phyloP scores from a whole-genome alignment of 768 basidiomycete species.

The Dentipellis sp. region DNA sequence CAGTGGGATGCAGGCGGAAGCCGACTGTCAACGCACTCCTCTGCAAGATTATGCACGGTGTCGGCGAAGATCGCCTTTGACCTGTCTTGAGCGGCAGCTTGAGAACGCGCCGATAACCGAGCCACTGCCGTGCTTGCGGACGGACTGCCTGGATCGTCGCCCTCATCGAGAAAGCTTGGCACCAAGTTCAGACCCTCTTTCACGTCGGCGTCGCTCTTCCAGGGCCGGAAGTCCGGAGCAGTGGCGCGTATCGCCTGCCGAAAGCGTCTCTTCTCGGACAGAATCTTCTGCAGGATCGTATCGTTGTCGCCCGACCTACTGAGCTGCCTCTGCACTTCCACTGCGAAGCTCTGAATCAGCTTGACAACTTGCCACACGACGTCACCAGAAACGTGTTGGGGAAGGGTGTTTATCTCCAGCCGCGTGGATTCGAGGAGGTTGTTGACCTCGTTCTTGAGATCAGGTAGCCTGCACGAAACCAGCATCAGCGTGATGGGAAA shows the following conservation, averaged over 20 bases:
- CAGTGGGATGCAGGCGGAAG: too few relatives aligned
- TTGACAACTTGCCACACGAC: conserved; percentile 47
- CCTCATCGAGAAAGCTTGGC: too few relatives aligned
- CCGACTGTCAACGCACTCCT: too few relatives aligned
- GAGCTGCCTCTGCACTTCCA: conserved; percentile 33
- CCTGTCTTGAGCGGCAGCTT: too few relatives aligned
- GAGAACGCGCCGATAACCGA: too few relatives aligned
- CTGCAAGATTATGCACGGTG: too few relatives aligned
- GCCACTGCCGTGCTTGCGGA: too few relatives aligned
- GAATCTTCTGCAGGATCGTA: conserved; percentile 42
- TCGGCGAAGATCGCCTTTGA: too few relatives aligned
- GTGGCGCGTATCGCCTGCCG: conserved; percentile 37
- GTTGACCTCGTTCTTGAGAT: conserved; percentile 51
- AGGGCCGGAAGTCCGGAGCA: conserved; percentile 51
- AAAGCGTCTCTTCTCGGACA: conserved; percentile 39
- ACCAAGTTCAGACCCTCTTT: too few relatives aligned
- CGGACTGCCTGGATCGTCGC: too few relatives aligned
- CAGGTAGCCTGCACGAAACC: conserved; percentile 40
- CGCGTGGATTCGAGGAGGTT: conserved; percentile 32
- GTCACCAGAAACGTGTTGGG: conserved; percentile 45
- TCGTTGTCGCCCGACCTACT: conserved; percentile 46
- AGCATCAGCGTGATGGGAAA: not conserved
- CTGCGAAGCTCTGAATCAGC: conserved; percentile 37
- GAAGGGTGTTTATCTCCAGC: conserved; percentile 24
- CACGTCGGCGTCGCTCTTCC: not conserved